Percentiles rank a stretch among this genome's conserved stretches.
These are phyloP conservation scores for Stemphylium lycopersici DNA, from an alignment of 2,329 filamentous ascomycete species.

Conservation along the genomic window DNA sequence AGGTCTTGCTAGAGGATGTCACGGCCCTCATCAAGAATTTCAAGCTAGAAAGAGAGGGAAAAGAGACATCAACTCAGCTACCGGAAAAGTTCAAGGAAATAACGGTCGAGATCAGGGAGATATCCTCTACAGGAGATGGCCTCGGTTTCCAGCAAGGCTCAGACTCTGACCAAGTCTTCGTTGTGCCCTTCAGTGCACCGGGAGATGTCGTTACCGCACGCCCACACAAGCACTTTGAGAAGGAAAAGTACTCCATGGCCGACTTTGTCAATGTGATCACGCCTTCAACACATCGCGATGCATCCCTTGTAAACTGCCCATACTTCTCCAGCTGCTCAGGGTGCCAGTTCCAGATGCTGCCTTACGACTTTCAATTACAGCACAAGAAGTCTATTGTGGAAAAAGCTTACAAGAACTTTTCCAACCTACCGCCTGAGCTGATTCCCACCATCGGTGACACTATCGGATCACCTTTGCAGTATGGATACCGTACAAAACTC, in stretches of 20 bases:
- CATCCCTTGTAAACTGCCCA: conserved; percentile 75
- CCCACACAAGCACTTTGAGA: conserved; percentile 72
- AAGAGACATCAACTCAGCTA: conserved; percentile 46
- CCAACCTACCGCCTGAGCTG: conserved; percentile 74
- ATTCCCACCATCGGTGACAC: conserved; percentile 82
- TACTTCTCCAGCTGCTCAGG: conserved; percentile 88
- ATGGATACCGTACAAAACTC: conserved; percentile 93
- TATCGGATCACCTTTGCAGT: conserved; percentile 87
- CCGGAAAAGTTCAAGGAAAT: conserved; percentile 76
- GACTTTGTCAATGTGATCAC: conserved; percentile 81
- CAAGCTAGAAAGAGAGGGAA: conserved; percentile 29
- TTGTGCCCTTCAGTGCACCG: conserved; percentile 86
- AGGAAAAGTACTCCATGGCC: conserved; percentile 73
- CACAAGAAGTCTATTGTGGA: conserved; percentile 88
- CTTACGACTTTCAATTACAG: conserved; percentile 81
- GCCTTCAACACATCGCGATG: conserved; percentile 77
- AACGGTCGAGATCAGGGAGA: conserved; percentile 77
- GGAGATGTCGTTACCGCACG: conserved; percentile 82
- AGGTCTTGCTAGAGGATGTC: conserved; percentile 56
- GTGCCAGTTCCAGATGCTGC: conserved; percentile 97
- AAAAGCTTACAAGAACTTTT: conserved; percentile 92
- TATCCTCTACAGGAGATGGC: conserved; percentile 93
- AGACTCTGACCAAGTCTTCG: conserved; percentile 73
- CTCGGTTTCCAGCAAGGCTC: conserved; percentile 73
- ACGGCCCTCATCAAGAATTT: conserved; percentile 50